These are phyloP conservation scores for Rhytidiadelphus loreus DNA, from an alignment of 225 moss, liverwort and hornwort genomes.

Conservation along the genomic window DNA sequence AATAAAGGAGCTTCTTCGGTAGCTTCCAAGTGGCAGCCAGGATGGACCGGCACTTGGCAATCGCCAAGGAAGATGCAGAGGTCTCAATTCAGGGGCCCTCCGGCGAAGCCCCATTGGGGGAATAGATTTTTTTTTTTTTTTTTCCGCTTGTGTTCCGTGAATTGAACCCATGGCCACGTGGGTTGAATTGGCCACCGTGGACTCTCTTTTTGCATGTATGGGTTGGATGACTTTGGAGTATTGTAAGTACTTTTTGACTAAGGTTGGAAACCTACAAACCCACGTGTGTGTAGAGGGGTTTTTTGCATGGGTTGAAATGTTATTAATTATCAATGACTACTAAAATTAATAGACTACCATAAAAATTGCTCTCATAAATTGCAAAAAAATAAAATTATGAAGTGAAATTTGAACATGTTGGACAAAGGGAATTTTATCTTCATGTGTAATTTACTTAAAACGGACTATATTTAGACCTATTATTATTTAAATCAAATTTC, in stretches of 20 bases:
- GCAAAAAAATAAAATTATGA: too few species aligned
- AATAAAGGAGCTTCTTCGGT: neutral
- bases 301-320: neutral
- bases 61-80: neutral
- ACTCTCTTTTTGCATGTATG: neutral
- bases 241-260: neutral
- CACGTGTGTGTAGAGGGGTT: neutral
- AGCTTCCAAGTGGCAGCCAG: neutral
- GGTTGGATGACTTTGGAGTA: neutral
- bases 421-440: too few species aligned
- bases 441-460: too few species aligned
- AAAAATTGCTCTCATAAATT: too few species aligned
- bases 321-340: too few species aligned
- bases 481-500: too few species aligned
- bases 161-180: neutral
- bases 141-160: too few species aligned
- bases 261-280: too few species aligned
- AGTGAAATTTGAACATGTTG: too few species aligned
- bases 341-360: too few species aligned
- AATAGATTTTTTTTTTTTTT: neutral
- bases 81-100: neutral
- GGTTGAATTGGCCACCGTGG: neutral
- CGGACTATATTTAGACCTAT: too few species aligned
- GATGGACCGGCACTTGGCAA: neutral
- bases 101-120: neutral